Base-by-base conservation (phyloP, 139 green algal genomes). In the Microglena sp. region DNA sequence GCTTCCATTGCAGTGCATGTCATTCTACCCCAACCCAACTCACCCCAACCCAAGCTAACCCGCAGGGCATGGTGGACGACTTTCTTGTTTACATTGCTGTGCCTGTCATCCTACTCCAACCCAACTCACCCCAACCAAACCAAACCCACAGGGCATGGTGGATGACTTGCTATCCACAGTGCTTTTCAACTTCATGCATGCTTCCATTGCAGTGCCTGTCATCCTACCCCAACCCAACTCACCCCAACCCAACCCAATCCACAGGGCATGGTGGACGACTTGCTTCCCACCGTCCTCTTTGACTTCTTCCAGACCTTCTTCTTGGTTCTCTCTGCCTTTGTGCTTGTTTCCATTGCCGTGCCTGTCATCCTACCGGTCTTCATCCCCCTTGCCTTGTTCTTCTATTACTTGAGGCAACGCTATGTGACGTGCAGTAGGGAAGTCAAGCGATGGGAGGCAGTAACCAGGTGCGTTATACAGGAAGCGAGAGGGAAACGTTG, bases 381-480 rank as follows among this genome's bases (percentile, higher is more conserved):
- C 56, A 28, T 87, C 7, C 79, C 84, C 5, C 68, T 93, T 30
- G 46, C 62, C n/a, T n/a, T 70, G 18, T 66, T 63, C 18, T 92
- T 92, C 65, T 73, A 76, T 28, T 84, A 56, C 32, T 43, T 69
- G 44, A 44, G 59, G 0, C 33, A 56, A 15, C 73, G 74, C 32
- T 92, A 94, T 83, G 66, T 95, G 29, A 61, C 45, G 1, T 83
- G 87, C 29, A 76, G 59, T 29, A 66, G 92, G 0, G 89, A 97
- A 54, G 69, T 96, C 24, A 98, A 98, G 86, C 84, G 92, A 32
- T 86, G 87, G 69, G 92, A 98, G 66, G 81, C 85, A 3, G 80
- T 89, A 45, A 88, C 74, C 1, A 77, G 87, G 43, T 87, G 40
- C 11, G 40, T 11, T 15, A 50, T 24, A 50, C 11, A 50, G 15